A percentile compares a stretch with the other conserved stretches of the same genome.
phyloP scores from a whole-genome alignment of 371 early-diverging fungal genomes.

The Mucor circinelloides region DNA sequence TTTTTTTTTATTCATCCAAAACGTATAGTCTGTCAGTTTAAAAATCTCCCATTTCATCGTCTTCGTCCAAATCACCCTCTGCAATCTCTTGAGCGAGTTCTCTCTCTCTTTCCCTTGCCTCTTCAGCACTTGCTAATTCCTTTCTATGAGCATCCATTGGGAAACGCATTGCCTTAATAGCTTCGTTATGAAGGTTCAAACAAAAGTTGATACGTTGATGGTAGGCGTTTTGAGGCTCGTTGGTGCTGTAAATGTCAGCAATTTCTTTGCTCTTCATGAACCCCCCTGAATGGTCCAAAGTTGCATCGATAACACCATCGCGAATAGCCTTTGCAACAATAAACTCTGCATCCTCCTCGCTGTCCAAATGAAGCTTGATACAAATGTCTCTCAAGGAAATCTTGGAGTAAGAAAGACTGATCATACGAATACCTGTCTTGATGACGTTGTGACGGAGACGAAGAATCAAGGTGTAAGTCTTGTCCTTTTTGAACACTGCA shows the following conservation, averaged over 20 bases:
- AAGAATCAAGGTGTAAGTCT: slow-evolving; percentile 87
- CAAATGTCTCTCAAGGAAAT: slow-evolving; percentile 97
- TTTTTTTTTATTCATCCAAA: neutral
- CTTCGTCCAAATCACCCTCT: slow-evolving; percentile 83
- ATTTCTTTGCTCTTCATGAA: slow-evolving; percentile 92
- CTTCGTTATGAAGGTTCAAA: slow-evolving; percentile 93
- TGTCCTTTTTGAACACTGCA: slow-evolving; percentile 82
- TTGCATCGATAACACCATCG: slow-evolving; percentile 97
- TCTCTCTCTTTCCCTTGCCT: slow-evolving; percentile 87
- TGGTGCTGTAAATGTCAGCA: slow-evolving; percentile 93
- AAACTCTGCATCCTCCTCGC: slow-evolving; percentile 97
- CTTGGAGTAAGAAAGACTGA: slow-evolving; percentile 91
- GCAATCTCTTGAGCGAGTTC: slow-evolving; percentile 91
- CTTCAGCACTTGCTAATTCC: slow-evolving; percentile 85
- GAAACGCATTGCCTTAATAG: slow-evolving; percentile 97
- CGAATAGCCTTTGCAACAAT: slow-evolving; percentile 98
- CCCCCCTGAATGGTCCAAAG: slow-evolving; percentile 91
- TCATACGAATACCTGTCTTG: slow-evolving; percentile 97
- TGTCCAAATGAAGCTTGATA: slow-evolving; percentile 92
- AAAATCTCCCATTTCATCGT: slow-evolving; percentile 62
- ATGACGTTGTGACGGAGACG: slow-evolving; percentile 98
- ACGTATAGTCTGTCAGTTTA: slow-evolving; percentile 23
- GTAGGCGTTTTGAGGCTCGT: slow-evolving; percentile 94
- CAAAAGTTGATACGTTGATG: slow-evolving; percentile 95
- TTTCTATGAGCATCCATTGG: slow-evolving; percentile 82